Evolutionary conservation across 1,139 yeast species (phyloP).

Genomic region (Pichia sp.): DNA sequence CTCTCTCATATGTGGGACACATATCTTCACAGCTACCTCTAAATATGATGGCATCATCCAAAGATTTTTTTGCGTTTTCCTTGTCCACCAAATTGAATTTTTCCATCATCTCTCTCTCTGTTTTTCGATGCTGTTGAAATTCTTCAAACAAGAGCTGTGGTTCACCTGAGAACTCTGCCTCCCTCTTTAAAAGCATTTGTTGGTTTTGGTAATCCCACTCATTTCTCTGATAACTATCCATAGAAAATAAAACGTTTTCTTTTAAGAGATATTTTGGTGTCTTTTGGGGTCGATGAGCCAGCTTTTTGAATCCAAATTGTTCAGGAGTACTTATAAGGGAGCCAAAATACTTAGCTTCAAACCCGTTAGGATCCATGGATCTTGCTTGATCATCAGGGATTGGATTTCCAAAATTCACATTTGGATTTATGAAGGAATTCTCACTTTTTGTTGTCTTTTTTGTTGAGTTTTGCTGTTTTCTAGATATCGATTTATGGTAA

Average conservation of each 20-base stretch:
- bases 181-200: constrained; percentile 35
- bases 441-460: not conserved
- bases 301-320: constrained; percentile 19
- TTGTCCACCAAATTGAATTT: constrained; percentile 76
- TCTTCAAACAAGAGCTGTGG: constrained; percentile 45
- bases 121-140: constrained; percentile 66
- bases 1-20: constrained; percentile 94
- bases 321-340: constrained; percentile 20
- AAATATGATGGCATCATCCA: constrained; percentile 80
- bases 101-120: constrained; percentile 78
- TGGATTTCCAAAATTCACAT: not conserved
- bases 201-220: constrained; percentile 56
- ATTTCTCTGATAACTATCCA: constrained; percentile 27
- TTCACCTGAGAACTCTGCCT: constrained; percentile 31
- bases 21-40: constrained; percentile 85
- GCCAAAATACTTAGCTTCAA: constrained; percentile 23
- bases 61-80: constrained; percentile 71
- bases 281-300: constrained; percentile 12
- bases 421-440: too few species aligned
- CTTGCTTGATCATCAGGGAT: not conserved
- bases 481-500: too few species aligned
- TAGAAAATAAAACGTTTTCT: constrained; percentile 23
- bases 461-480: not conserved
- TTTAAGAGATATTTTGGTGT: constrained; percentile 24
- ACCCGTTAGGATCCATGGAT: constrained; percentile 6